Conservation (phyloP, 139 green algal genomes). For the Closterium sp. region DNA sequence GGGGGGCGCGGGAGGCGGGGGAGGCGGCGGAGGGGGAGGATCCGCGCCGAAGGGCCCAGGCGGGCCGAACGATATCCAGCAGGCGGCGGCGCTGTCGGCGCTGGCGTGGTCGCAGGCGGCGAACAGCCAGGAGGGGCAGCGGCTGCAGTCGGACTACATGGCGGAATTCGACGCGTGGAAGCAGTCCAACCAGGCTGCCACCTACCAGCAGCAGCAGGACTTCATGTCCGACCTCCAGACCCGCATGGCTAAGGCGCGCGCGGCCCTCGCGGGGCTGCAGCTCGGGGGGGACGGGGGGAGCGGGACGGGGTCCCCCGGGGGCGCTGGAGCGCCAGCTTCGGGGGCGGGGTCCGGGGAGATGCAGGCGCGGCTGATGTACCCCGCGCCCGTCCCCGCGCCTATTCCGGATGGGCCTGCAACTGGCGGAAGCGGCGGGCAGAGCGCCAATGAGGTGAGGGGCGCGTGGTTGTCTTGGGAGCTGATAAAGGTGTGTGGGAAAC, state of each 20-base stretch:
- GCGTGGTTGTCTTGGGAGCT: too few relatives aligned
- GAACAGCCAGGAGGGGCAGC: neutral
- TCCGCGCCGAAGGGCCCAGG: neutral
- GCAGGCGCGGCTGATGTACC: neutral
- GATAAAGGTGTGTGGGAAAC: too few relatives aligned
- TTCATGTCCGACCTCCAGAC: slow-evolving; percentile 16
- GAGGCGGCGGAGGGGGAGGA: neutral
- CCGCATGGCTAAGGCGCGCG: slow-evolving; percentile 13
- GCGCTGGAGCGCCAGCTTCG: neutral
- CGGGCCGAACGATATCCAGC: neutral
- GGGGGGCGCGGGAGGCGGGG: too few relatives aligned
- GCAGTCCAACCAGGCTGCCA: slow-evolving; percentile 10
- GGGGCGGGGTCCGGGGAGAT: neutral
- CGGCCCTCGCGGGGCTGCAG: slow-evolving; percentile 11
- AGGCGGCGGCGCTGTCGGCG: neutral
- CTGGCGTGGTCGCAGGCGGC: neutral
- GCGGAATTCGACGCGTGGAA: slow-evolving; percentile 30
- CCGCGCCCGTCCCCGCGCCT: neutral
- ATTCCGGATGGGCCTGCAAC: neutral
- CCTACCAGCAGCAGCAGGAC: slow-evolving; percentile 27
- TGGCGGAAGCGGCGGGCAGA: neutral
- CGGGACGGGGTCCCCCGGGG: neutral
- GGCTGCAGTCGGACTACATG: slow-evolving; percentile 18
- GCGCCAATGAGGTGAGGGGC: neutral
- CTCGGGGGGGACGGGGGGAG: neutral